These are phyloP conservation scores for Leishmania braziliensis DNA, from an alignment of 208 protist genomes.

Conservation along the genomic window DNA sequence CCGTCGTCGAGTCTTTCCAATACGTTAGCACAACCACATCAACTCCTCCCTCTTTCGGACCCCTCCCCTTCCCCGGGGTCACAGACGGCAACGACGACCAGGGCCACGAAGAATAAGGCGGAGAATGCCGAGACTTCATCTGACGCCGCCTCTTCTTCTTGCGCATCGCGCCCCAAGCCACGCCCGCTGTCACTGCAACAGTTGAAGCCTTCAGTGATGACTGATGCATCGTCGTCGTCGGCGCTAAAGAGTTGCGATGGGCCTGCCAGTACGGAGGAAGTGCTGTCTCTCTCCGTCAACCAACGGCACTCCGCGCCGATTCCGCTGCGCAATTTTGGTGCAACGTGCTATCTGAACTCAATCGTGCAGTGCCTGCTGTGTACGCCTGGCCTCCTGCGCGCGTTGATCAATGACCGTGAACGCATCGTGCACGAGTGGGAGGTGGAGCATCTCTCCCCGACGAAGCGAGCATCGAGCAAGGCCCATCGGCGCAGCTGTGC, in stretches of 20 bases:
- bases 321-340: constrained; percentile 88
- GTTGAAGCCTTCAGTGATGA: background rate
- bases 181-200: background rate
- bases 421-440: constrained; percentile 26
- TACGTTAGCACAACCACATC: background rate
- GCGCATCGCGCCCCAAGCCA: background rate
- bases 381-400: constrained; percentile 43
- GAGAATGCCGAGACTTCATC: background rate
- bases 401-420: constrained; percentile 36
- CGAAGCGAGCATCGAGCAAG: background rate
- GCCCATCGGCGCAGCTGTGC: constrained; percentile 20
- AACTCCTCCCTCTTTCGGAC: background rate
- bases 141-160: background rate
- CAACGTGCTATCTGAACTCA: constrained; percentile 98
- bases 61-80: background rate
- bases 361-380: constrained; percentile 92
- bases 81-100: background rate
- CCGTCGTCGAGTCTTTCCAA: background rate
- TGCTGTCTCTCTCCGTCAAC: constrained; percentile 4
- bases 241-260: background rate
- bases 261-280: too few relatives aligned
- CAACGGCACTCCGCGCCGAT: constrained; percentile 30
- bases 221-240: background rate
- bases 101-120: background rate
- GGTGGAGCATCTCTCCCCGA: constrained; percentile 1